A percentile compares a stretch with the other conserved stretches of the same genome.
Conservation (phyloP, 192 early-diverging fungal genomes). For the Backusella tarrabulga region DNA sequence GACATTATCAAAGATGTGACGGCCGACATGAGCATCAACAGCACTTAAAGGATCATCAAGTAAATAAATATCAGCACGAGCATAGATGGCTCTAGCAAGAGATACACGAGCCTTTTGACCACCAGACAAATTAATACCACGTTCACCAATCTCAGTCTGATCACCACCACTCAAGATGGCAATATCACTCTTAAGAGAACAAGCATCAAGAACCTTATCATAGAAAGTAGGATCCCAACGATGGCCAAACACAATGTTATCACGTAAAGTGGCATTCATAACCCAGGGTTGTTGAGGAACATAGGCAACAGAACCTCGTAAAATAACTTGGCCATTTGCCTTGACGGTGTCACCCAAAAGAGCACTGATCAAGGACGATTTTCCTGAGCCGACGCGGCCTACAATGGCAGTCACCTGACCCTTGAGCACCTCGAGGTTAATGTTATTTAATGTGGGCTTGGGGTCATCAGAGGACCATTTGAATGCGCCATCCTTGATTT, state of each 20-base stretch:
- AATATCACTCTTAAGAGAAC: slow-evolving; percentile 87
- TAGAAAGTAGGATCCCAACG: slow-evolving; percentile 77
- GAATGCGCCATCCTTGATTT: slow-evolving; percentile 53
- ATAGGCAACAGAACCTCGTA: slow-evolving; percentile 70
- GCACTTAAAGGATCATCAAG: slow-evolving; percentile 66
- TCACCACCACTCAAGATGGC: slow-evolving; percentile 85
- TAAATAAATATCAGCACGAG: slow-evolving; percentile 85
- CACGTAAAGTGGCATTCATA: slow-evolving; percentile 90
- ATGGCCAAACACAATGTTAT: slow-evolving; percentile 92
- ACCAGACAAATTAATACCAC: slow-evolving; percentile 88
- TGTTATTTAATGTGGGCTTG: slow-evolving; percentile 32
- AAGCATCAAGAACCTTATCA: slow-evolving; percentile 68
- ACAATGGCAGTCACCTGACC: slow-evolving; percentile 37
- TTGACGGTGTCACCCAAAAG: slow-evolving; percentile 89
- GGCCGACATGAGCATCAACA: slow-evolving; percentile 64
- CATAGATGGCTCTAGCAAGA: slow-evolving; percentile 80
- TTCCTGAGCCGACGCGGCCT: slow-evolving; percentile 53
- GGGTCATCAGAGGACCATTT: slow-evolving; percentile 52
- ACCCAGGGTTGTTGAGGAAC: slow-evolving; percentile 90
- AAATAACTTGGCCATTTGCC: slow-evolving; percentile 55
- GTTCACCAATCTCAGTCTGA: slow-evolving; percentile 89
- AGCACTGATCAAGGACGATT: slow-evolving; percentile 75
- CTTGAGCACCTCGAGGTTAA: slow-evolving; percentile 42
- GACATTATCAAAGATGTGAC: slow-evolving; percentile 85
- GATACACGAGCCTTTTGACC: slow-evolving; percentile 83